Base-by-base conservation (phyloP, 1,284 basidiomycete genomes). In the Moesziomyces sp. region DNA sequence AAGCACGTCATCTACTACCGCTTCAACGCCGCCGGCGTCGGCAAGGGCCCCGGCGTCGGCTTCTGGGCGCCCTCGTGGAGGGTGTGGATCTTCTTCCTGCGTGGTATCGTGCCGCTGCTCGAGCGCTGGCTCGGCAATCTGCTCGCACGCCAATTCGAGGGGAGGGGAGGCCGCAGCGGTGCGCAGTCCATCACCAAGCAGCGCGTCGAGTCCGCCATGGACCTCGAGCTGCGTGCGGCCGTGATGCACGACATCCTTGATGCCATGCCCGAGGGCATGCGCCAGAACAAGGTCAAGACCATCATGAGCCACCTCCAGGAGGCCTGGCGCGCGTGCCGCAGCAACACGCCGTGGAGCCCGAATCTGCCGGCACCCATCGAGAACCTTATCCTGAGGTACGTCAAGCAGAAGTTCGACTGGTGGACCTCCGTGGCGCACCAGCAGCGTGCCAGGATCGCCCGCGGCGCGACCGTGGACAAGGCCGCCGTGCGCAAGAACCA, bases 21-120 rank as follows among this genome's bases (percentile, higher is more conserved):
- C 65, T 99, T 99, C 89, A 99, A 99, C 87, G 97, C 96, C 26
- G 97, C 97, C 57, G 96, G 96, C 55, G 96, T 99, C 53, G 97
- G 97, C 26, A 99, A 99, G 85, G 97, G 97, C 76, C 97, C 97
- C 55, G 97, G 97, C 84, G 94, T 94, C 79, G 97, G 97, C 67
- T 99, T 99, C 88, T 99, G 97, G 97, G 94, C 95, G 55, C 97
- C 97, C 19, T 97, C 96, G 35, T 99, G 97, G 97, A 90, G 97
- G 55, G 97, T 99, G 8, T 99, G 97, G 97, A 87, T 99, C 69
- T 99, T 99, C 88, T 99, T 99, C 88, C 93, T 99, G 91, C 91
- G 97, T 55, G 97, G 97, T 67, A 98, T 99, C 79, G 94, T 98
- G 0, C 97, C 97, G 14, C 88, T 99, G 8, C 89, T 99, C 13